phyloP scores from a whole-genome alignment of 2,329 filamentous ascomycete species.

The Phyllachora maydis region DNA sequence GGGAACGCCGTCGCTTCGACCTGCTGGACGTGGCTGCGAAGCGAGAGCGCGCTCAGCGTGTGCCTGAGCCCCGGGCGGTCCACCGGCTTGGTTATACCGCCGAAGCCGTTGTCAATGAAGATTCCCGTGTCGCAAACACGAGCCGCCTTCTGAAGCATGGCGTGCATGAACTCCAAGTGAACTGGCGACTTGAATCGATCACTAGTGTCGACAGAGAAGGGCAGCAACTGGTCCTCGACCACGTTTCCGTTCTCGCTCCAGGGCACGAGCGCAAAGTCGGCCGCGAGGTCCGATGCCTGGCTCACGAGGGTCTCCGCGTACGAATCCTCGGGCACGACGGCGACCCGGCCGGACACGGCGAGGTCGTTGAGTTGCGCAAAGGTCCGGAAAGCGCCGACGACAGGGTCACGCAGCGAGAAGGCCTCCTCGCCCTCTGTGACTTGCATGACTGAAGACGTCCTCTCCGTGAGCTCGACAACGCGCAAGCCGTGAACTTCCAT shows the following conservation, averaged over 20 bases:
- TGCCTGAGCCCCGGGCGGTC: conserved; percentile 20
- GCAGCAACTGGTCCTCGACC: conserved; percentile 35
- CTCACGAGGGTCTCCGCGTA: conserved; percentile 60
- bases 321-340: conserved; percentile 55
- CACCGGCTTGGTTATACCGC: conserved; percentile 12
- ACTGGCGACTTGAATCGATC: conserved; percentile 39
- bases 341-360: conserved; percentile 61
- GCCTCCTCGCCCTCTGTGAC: conserved; percentile 66
- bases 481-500: conserved; percentile 52
- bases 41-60: conserved; percentile 32
- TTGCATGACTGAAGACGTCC: conserved; percentile 89
- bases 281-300: conserved; percentile 46
- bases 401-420: conserved; percentile 47
- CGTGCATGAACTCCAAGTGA: conserved; percentile 57
- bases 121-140: conserved; percentile 45
- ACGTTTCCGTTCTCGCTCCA: conserved; percentile 75
- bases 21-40: conserved; percentile 31
- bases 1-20: conserved; percentile 36
- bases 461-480: conserved; percentile 69
- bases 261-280: conserved; percentile 63
- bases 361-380: conserved; percentile 74
- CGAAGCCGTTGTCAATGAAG: conserved; percentile 48
- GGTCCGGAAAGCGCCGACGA: conserved; percentile 79
- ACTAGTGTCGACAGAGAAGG: conserved; percentile 20
- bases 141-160: conserved; percentile 38